Base-by-base conservation (phyloP, 2,329 filamentous ascomycete genomes). In the Ambrosiella beaveri region DNA sequence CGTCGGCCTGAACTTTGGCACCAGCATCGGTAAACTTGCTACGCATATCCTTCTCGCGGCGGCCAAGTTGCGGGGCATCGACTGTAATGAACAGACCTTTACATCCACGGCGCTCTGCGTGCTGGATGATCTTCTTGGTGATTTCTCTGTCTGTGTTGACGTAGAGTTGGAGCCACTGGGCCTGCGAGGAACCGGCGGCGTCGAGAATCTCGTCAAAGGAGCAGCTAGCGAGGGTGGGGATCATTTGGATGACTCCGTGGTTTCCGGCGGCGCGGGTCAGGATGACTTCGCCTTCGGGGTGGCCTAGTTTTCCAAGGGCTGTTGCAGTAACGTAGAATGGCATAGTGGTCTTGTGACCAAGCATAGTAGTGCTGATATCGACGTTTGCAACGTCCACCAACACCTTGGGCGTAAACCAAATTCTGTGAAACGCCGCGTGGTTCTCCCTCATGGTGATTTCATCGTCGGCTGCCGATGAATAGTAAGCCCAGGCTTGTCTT, bases 261-360 rank as follows among this genome's bases (percentile, higher is more conserved):
- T 85, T 87, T 68, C 79, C 77, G 1, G 93, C 85, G 13, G 88
- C 89, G 59, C 83, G 79, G 0, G 93, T 97, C 59, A 98, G 78
- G 8, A 95, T 76, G 4, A 96, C 89, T 70, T 98, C 93, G 64
- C 93, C 93, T 70, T 97, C 93, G 0, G 86, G 86, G 68, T 98
- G 79, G 60, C 93, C 93, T 3, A 98, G 82, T 72, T 97, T 97
- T 64, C 93, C 93, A 7, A 98, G 79, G 0, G 93, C 93, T 6
- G 93, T 97, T 50, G 93, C 93, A 1, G 93, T 96, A 17, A 98
- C 85, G 72, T 98, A 98, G 73, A 96, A 94, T 19, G 93, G 93
- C 53, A 94, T 86, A 62, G 84, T 80, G 62, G 82, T 81, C 67
- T 86, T 89, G 40, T 84, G 84, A 63, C 90, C 91, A 15, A 98